These are phyloP conservation scores for Thermochaetoides thermophila DNA, from an alignment of 495 filamentous ascomycete genomes.

Conservation along the genomic window DNA sequence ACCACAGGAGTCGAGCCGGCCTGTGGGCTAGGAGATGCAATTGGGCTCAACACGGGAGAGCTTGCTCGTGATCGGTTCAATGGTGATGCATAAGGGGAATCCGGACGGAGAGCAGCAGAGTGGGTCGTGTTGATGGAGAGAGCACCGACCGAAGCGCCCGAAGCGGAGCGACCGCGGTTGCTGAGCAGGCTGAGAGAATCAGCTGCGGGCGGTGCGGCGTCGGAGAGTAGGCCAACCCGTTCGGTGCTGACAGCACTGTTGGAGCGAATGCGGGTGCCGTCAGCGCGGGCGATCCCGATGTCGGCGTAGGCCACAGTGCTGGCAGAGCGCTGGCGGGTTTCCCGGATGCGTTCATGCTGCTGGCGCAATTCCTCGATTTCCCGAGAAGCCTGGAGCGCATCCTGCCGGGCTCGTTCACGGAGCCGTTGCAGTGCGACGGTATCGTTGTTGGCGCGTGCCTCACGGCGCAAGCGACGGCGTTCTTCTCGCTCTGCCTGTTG, in stretches of 20 bases:
- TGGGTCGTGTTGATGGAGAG: constrained; percentile 31
- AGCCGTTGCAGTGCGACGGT: constrained; percentile 45
- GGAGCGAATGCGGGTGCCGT: constrained; percentile 74
- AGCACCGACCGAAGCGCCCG: too few species aligned
- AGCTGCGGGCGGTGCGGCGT: constrained; percentile 45
- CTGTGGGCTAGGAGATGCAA: too few species aligned
- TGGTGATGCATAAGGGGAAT: constrained; percentile 12
- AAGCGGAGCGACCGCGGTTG: constrained; percentile 27
- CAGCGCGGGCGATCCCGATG: constrained; percentile 72
- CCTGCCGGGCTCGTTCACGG: constrained; percentile 23
- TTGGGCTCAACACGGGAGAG: too few species aligned
- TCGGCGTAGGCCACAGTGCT: constrained; percentile 77
- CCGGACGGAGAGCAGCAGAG: constrained; percentile 6
- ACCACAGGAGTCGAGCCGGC: constrained; percentile 27
- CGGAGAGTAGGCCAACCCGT: constrained; percentile 53
- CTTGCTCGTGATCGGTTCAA: too few species aligned
- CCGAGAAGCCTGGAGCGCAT: constrained; percentile 18
- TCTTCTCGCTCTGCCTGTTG: constrained; percentile 67
- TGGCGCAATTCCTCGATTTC: constrained; percentile 41
- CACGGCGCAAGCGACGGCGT: constrained; percentile 45
- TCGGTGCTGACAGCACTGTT: constrained; percentile 62
- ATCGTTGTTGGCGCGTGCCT: constrained; percentile 60
- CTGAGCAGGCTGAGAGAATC: constrained; percentile 17
- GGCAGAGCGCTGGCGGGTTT: constrained; percentile 56
- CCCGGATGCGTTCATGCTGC: constrained; percentile 48